Evolutionary conservation across 768 basidiomycete species (phyloP).

Genomic region (Lactarius quietus): DNA sequence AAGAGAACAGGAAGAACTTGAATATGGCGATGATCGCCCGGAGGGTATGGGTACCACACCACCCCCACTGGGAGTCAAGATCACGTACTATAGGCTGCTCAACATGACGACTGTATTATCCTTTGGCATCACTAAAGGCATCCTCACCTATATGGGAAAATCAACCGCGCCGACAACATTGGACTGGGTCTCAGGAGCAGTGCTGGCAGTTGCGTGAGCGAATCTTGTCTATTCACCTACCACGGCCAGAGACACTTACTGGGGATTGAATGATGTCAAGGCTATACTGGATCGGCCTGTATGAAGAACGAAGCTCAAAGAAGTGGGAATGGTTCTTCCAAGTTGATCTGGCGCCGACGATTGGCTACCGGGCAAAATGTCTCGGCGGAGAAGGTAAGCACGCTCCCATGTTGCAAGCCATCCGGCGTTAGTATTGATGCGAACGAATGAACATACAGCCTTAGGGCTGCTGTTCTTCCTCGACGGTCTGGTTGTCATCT

Average conservation of each 20-base stretch:
- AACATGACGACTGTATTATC: background rate
- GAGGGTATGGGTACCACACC: background rate
- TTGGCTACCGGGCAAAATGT: background rate
- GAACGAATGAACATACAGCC: background rate
- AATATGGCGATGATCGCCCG: background rate
- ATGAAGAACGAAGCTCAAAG: background rate
- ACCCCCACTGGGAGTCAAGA: slow-evolving; percentile 8
- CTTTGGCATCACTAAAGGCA: background rate
- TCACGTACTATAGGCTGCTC: slow-evolving; percentile 8
- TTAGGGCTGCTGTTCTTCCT: background rate
- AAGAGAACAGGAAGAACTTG: background rate
- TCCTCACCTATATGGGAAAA: slow-evolving; percentile 8
- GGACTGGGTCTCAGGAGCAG: slow-evolving; percentile 7
- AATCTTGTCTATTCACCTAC: background rate
- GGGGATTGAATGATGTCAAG: background rate
- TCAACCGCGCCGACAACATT: slow-evolving; percentile 1
- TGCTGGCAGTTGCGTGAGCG: slow-evolving; percentile 2
- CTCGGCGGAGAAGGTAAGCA: slow-evolving; percentile 8
- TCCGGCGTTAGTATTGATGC: background rate
- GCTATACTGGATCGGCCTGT: slow-evolving; percentile 12
- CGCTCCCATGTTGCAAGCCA: background rate
- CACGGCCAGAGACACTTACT: background rate
- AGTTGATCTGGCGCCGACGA: background rate
- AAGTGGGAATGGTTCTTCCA: slow-evolving; percentile 14
- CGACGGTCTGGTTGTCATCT: background rate